A percentile compares a stretch with the other conserved stretches of the same genome.
These are phyloP conservation scores for Ophidiomyces ophidiicola DNA, from an alignment of 2,329 filamentous ascomycete genomes.

Conservation along the genomic window DNA sequence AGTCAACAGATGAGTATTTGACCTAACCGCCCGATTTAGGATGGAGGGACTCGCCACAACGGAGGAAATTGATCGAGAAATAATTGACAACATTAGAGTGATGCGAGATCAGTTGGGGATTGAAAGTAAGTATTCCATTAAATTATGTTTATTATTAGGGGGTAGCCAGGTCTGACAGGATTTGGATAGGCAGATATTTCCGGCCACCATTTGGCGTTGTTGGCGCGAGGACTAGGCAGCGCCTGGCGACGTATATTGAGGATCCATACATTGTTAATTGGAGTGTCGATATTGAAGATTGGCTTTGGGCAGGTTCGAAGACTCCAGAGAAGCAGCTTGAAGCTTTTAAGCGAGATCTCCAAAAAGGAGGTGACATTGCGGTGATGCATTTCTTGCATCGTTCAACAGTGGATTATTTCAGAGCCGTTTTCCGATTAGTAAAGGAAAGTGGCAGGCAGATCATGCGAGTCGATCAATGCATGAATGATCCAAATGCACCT, in stretches of 20 bases:
- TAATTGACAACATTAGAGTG: conserved; percentile 24
- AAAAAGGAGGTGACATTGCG: conserved; percentile 50
- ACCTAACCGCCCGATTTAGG: conserved; percentile 17
- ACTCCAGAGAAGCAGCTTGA: conserved; percentile 56
- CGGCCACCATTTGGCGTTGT: conserved; percentile 57
- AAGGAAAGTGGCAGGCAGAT: conserved; percentile 52
- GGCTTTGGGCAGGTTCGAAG: conserved; percentile 50
- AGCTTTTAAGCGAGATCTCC: conserved; percentile 52
- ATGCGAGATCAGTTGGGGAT: conserved; percentile 25
- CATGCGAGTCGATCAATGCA: conserved; percentile 56
- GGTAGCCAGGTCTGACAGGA: conserved; percentile 1
- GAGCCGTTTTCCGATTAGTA: conserved; percentile 52
- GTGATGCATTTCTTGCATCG: conserved; percentile 59
- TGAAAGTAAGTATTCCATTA: conserved; percentile 22
- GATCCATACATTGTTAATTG: conserved; percentile 52
- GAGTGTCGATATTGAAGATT: conserved; percentile 61
- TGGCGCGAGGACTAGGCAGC: conserved; percentile 53
- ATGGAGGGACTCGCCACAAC: conserved; percentile 27
- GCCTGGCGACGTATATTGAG: conserved; percentile 42
- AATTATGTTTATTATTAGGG: background rate
- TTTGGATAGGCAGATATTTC: conserved; percentile 44
- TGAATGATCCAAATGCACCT: conserved; percentile 50
- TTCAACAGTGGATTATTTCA: conserved; percentile 51
- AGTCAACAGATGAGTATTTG: background rate
- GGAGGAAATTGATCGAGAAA: conserved; percentile 29